A percentile compares a stretch with the other conserved stretches of the same genome.
Conservation (phyloP, 345 rosid genomes). For the Acer yangbiense region DNA sequence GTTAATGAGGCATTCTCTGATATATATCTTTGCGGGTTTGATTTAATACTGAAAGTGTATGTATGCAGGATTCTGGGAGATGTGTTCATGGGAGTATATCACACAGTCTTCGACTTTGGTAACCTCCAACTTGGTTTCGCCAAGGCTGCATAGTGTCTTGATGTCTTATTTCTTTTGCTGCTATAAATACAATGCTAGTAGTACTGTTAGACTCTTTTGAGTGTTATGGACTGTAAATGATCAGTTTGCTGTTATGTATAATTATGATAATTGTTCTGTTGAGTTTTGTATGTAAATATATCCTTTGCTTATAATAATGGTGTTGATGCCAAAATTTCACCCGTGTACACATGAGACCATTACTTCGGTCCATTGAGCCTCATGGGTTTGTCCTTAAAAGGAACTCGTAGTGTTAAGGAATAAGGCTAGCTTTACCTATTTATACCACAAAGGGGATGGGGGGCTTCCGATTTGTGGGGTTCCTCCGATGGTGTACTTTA, state of each 20-base stretch:
- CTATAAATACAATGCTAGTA: not conserved
- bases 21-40: not conserved
- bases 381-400: too few relatives aligned
- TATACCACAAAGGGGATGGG: too few relatives aligned
- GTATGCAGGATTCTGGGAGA: conserved; percentile 76
- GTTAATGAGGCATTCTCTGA: not conserved
- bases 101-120: conserved; percentile 67
- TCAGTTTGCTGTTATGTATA: not conserved
- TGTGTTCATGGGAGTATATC: conserved; percentile 82
- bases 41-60: not conserved
- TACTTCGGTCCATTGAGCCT: too few relatives aligned
- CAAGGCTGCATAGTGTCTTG: conserved; percentile 43
- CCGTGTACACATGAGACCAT: too few relatives aligned
- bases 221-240: not conserved
- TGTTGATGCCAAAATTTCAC: too few relatives aligned
- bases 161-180: not conserved
- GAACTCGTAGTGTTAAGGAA: too few relatives aligned
- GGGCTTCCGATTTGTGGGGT: too few relatives aligned
- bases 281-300: not conserved
- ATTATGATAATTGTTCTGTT: not conserved
- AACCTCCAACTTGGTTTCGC: conserved; percentile 70
- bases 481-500: too few relatives aligned
- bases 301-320: not conserved
- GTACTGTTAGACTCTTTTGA: not conserved
- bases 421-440: too few relatives aligned